Evolutionary conservation across 768 basidiomycete genomes (phyloP).

Genomic region (Leccinum boreale): DNA sequence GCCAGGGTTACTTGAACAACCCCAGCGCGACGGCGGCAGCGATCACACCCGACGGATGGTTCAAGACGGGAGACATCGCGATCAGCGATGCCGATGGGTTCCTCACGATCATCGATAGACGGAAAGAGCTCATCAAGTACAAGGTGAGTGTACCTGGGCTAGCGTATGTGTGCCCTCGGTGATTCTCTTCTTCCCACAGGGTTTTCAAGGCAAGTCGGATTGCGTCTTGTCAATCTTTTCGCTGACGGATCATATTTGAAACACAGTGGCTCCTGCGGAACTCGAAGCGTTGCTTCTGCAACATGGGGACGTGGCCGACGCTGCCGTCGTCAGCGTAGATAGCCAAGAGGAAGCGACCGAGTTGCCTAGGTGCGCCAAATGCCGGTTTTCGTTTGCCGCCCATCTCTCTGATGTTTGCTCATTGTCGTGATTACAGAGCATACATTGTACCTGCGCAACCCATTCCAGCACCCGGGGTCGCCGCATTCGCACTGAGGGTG

Average conservation of each 20-base stretch:
- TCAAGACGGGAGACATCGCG: constrained; percentile 87
- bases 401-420: background rate
- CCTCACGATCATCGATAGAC: constrained; percentile 71
- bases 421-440: constrained; percentile 13
- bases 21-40: constrained; percentile 61
- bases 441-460: constrained; percentile 43
- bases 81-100: constrained; percentile 64
- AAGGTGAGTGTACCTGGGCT: constrained; percentile 37
- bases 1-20: constrained; percentile 74
- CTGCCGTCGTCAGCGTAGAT: constrained; percentile 76
- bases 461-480: constrained; percentile 16
- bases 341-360: constrained; percentile 72
- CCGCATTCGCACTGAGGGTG: constrained; percentile 46
- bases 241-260: background rate
- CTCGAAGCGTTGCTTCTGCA: constrained; percentile 73
- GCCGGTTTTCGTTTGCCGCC: background rate
- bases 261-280: constrained; percentile 79
- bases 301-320: constrained; percentile 75
- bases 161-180: background rate
- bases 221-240: background rate
- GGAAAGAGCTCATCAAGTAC: constrained; percentile 76
- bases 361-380: constrained; percentile 55
- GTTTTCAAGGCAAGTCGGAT: constrained; percentile 61
- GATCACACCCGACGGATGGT: constrained; percentile 75
- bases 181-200: constrained; percentile 34